A percentile compares a stretch with the other conserved stretches of the same genome.
Conservation (phyloP, 257 asterid genomes). For the Eustoma russellianum region DNA sequence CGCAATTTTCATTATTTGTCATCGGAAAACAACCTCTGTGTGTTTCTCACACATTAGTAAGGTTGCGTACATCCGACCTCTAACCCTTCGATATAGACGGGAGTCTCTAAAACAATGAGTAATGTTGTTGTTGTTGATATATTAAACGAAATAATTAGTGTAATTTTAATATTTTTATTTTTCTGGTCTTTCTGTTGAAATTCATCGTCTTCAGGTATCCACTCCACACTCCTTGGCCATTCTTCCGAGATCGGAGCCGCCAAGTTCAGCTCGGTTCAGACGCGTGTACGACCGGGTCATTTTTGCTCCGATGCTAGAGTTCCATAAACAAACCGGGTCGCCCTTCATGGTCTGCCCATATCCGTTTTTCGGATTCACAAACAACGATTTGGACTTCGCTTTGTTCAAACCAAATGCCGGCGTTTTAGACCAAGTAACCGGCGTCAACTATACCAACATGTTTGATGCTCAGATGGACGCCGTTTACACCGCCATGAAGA, state of each 20-base stretch:
- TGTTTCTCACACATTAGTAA: too few species aligned
- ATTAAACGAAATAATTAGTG: too few species aligned
- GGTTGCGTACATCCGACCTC: too few species aligned
- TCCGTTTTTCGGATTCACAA: slow-evolving; percentile 30
- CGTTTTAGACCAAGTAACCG: slow-evolving; percentile 19
- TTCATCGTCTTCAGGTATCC: slow-evolving; percentile 14
- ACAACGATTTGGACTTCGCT: slow-evolving; percentile 19
- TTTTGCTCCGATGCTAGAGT: slow-evolving; percentile 29
- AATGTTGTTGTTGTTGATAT: too few species aligned
- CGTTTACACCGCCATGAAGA: slow-evolving; percentile 39
- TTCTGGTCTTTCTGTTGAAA: too few species aligned
- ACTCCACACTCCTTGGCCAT: slow-evolving; percentile 38
- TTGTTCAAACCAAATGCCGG: slow-evolving; percentile 37
- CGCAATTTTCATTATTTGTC: too few species aligned
- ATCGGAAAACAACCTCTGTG: too few species aligned
- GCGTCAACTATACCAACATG: slow-evolving; percentile 35
- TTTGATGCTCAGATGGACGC: slow-evolving; percentile 37
- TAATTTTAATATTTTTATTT: too few species aligned
- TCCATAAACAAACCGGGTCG: slow-evolving; percentile 28
- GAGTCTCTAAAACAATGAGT: too few species aligned
- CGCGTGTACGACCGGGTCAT: slow-evolving; percentile 26
- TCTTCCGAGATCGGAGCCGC: slow-evolving; percentile 23
- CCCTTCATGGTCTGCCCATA: slow-evolving; percentile 45
- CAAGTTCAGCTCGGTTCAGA: slow-evolving; percentile 28
- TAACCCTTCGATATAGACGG: too few species aligned